Percentiles rank a stretch among this genome's conserved stretches.
Conservation (phyloP, 148 eudicot species). For the Simmondsia chinensis region DNA sequence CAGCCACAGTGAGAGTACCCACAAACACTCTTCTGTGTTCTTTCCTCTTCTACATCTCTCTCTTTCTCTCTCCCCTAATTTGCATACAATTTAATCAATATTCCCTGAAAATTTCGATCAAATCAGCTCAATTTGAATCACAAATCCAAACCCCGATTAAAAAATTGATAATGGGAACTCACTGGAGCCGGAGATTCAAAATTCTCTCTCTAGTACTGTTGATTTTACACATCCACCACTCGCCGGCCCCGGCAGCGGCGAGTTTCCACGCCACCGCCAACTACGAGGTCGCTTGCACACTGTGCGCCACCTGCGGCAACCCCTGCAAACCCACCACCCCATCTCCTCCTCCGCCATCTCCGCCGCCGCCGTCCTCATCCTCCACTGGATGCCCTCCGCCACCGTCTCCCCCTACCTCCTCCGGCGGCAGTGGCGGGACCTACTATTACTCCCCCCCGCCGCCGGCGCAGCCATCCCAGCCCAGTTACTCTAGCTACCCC, state of each 20-base stretch:
- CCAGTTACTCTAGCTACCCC: slow-evolving; percentile 14
- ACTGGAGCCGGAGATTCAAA: background rate
- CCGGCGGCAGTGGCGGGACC: slow-evolving; percentile 6
- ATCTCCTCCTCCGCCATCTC: slow-evolving; percentile 41
- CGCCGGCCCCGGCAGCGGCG: slow-evolving; percentile 11
- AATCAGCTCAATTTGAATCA: too few species aligned
- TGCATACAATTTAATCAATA: too few species aligned
- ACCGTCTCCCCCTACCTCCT: slow-evolving; percentile 11
- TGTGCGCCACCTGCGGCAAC: slow-evolving; percentile 45
- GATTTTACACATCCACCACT: slow-evolving; percentile 1
- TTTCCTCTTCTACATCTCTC: too few species aligned
- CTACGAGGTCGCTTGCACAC: slow-evolving; percentile 51
- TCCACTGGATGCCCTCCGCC: slow-evolving; percentile 2
- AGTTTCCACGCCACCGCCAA: slow-evolving; percentile 35
- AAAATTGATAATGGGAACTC: too few species aligned
- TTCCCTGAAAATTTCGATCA: too few species aligned
- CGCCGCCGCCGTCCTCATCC: too few species aligned
- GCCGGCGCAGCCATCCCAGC: too few species aligned
- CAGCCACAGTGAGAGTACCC: too few species aligned
- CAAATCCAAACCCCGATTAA: too few species aligned
- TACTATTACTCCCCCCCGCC: slow-evolving; percentile 20
- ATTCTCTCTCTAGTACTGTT: background rate
- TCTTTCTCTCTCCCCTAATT: too few species aligned
- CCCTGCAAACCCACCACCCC: slow-evolving; percentile 16
- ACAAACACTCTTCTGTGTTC: too few species aligned